phyloP scores from a whole-genome alignment of 352 stramenopile genomes.

The Phytophthora agathidicida region DNA sequence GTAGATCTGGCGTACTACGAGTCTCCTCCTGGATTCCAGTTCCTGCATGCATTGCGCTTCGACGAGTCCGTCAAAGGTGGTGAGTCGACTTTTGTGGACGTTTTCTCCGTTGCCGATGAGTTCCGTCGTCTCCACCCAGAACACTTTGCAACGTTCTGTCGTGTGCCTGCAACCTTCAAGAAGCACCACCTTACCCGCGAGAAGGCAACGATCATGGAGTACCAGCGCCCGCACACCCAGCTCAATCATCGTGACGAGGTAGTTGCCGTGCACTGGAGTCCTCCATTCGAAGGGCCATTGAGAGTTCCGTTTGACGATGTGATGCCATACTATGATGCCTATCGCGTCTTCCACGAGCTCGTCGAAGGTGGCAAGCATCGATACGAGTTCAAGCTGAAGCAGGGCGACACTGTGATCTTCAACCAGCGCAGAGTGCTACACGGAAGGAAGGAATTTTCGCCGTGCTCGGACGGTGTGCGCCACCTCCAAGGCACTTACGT shows the following conservation, averaged over 20 bases:
- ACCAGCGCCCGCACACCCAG: conserved; percentile 94
- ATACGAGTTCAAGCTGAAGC: conserved; percentile 79
- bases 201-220: conserved; percentile 92
- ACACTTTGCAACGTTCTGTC: conserved; percentile 78
- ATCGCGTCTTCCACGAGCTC: conserved; percentile 80
- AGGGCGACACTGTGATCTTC: conserved; percentile 87
- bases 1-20: conserved; percentile 97
- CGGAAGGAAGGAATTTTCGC: conserved; percentile 76
- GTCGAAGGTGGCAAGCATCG: conserved; percentile 75
- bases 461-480: conserved; percentile 71
- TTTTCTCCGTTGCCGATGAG: conserved; percentile 76
- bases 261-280: conserved; percentile 93
- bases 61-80: conserved; percentile 83
- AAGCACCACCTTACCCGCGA: conserved; percentile 93
- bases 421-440: conserved; percentile 86
- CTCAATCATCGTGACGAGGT: conserved; percentile 84
- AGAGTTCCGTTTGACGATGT: conserved; percentile 79
- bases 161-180: conserved; percentile 93
- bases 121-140: conserved; percentile 68
- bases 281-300: conserved; percentile 94
- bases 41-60: conserved; percentile 93
- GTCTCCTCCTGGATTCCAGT: conserved; percentile 94
- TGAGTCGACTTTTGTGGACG: conserved; percentile 88
- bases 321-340: conserved; percentile 82
- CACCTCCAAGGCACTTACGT: conserved; percentile 88